These are phyloP conservation scores for Thyridium curvatum DNA, from an alignment of 2,329 filamentous ascomycete genomes.

Conservation along the genomic window DNA sequence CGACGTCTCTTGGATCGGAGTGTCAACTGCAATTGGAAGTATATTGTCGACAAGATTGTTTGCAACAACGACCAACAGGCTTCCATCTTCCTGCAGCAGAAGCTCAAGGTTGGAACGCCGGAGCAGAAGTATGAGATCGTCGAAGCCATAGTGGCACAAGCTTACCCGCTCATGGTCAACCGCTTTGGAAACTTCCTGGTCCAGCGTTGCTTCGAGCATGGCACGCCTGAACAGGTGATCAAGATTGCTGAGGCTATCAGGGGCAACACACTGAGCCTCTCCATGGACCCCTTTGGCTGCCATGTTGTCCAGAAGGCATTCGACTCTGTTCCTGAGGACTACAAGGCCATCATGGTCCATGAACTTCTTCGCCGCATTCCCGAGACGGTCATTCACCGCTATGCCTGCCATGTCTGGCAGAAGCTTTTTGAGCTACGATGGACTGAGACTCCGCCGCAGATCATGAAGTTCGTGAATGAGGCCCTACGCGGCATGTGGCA, in stretches of 20 bases:
- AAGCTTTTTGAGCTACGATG: slow-evolving; percentile 97
- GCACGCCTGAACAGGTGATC: slow-evolving; percentile 87
- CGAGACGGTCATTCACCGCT: slow-evolving; percentile 96
- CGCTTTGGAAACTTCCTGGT: slow-evolving; percentile 98
- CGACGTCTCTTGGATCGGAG: slow-evolving; percentile 91
- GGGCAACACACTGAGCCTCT: slow-evolving; percentile 87
- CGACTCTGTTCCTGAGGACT: slow-evolving; percentile 93
- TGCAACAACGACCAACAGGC: slow-evolving; percentile 99
- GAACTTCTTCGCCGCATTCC: slow-evolving; percentile 92
- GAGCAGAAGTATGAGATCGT: slow-evolving; percentile 98
- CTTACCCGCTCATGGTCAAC: slow-evolving; percentile 95
- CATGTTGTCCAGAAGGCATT: slow-evolving; percentile 99
- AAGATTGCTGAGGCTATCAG: slow-evolving; percentile 92
- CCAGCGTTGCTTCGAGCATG: slow-evolving; percentile 97
- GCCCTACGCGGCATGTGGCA: slow-evolving; percentile 97
- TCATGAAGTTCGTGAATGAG: slow-evolving; percentile 98
- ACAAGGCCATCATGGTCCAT: slow-evolving; percentile 98
- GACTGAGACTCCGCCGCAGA: slow-evolving; percentile 89
- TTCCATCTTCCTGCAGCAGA: slow-evolving; percentile 97
- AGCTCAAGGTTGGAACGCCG: slow-evolving; percentile 90
- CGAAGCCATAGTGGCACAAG: slow-evolving; percentile 89
- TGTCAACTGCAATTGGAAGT: slow-evolving; percentile 98
- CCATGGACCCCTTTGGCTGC: slow-evolving; percentile 98
- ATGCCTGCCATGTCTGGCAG: slow-evolving; percentile 99
- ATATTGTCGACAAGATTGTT: slow-evolving; percentile 98